These are phyloP conservation scores for Amphibolis antarctica DNA, from an alignment of 106 monocot genomes.

Conservation along the genomic window DNA sequence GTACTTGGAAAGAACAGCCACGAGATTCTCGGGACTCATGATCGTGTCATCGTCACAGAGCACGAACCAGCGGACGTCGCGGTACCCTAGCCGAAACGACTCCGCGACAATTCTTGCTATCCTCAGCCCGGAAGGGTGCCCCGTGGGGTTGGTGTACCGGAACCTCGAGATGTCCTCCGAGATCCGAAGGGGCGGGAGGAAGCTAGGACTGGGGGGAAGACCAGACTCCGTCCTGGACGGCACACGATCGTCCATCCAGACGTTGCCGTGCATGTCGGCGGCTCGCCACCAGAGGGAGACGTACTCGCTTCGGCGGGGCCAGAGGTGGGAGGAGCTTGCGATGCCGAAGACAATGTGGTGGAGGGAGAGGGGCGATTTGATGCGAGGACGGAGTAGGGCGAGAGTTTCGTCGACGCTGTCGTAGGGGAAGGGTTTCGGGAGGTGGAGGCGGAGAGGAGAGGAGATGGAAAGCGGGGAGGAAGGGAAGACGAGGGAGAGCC, in stretches of 20 bases:
- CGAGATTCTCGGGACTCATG: slow-evolving; percentile 64
- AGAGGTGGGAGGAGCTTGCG: slow-evolving; percentile 68
- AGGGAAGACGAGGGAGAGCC: slow-evolving; percentile 34
- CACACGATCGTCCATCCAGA: slow-evolving; percentile 62
- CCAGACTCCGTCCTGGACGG: too few relatives aligned
- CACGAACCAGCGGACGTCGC: slow-evolving; percentile 63
- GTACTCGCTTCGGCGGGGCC: slow-evolving; percentile 53
- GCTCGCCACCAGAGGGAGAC: slow-evolving; percentile 79
- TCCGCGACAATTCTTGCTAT: slow-evolving; percentile 75
- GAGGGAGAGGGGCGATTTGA: slow-evolving; percentile 20
- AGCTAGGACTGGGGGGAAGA: not conserved
- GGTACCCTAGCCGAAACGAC: slow-evolving; percentile 41
- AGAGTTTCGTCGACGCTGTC: not conserved
- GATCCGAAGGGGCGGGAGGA: slow-evolving; percentile 56
- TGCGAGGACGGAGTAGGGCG: not conserved
- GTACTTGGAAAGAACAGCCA: slow-evolving; percentile 61
- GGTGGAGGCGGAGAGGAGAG: slow-evolving; percentile 6
- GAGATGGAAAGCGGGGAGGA: slow-evolving; percentile 1
- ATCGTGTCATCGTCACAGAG: slow-evolving; percentile 89
- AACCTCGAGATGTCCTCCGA: slow-evolving; percentile 75
- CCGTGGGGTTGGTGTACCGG: slow-evolving; percentile 67
- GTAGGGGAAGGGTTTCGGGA: slow-evolving; percentile 4
- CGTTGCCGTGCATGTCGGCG: slow-evolving; percentile 54
- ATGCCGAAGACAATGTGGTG: slow-evolving; percentile 73
- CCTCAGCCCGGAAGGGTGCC: slow-evolving; percentile 89